Base-by-base conservation (phyloP, 1,284 basidiomycete genomes). In the Malassezia cuniculi region DNA sequence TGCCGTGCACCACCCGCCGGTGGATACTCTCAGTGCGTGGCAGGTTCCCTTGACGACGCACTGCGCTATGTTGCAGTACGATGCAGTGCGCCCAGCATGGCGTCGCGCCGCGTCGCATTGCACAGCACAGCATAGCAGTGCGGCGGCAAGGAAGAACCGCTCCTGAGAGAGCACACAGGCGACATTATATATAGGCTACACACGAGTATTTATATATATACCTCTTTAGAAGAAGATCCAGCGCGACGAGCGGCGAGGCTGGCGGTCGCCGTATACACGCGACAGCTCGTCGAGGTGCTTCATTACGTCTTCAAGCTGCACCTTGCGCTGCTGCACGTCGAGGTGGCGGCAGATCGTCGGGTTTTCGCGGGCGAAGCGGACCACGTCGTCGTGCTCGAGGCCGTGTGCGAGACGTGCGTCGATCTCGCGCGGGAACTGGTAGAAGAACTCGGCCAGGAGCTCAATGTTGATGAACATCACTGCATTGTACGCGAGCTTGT, bases 341-440 rank as follows among this genome's bases (percentile, higher is more conserved):
- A 99, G 73, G 66, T 99, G 93, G 39, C 73, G 73, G 51, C 78
- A 73, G 39, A 99, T 78, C 19, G 71, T 71, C 1, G 89, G 90
- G 64, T 97, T 97, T 72, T 99, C 87, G 19, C 84, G 75, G 0
- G 93, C 90, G 69, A 99, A 99, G 44, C 78, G 76, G 19, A 79
- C 69, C 32, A 94, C 82, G 66, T 90, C 85, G 32, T 74, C 74
- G 4, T 84, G 79, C 62, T 90, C 82, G 31, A 94, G 74, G 67
- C 90, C 82, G 58, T 94, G 93, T 31, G 90, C 75, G 34, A 99
- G 71, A 19, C 86, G 76, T n/a, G 84, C 83, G 67, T 97, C 89
- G 48, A 97, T 90, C 71, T 95, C 90, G 24, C 89, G 79, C 38
- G 90, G 90, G 73, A 97, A 94, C 80, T 87, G 85, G 66, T 95